phyloP scores from a whole-genome alignment of 257 asterid genomes.

The Solanum infundibuliforme region DNA sequence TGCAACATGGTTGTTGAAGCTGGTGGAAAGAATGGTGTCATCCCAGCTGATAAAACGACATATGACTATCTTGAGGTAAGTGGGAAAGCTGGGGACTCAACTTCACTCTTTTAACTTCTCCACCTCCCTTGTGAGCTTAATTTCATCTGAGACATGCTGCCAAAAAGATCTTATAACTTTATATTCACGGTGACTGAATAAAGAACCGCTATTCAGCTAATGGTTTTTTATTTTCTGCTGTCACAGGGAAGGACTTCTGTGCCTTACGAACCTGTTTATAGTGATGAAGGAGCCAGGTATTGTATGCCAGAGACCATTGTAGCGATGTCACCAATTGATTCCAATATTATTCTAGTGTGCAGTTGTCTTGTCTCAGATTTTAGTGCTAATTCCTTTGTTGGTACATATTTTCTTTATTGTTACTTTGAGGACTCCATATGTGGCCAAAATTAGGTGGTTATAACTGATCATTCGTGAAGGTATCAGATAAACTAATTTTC shows the following conservation, averaged over 20 bases:
- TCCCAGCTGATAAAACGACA: slow-evolving; percentile 91
- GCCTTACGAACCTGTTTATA: slow-evolving; percentile 79
- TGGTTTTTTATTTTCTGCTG: neutral
- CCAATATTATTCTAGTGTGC: neutral
- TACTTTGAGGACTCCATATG: neutral
- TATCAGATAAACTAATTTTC: neutral
- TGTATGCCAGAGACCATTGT: neutral
- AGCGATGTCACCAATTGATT: neutral
- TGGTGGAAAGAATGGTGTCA: slow-evolving; percentile 18
- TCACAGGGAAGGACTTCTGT: slow-evolving; percentile 76
- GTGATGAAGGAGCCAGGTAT: slow-evolving; percentile 94
- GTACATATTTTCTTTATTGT: neutral
- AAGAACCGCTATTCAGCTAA: neutral
- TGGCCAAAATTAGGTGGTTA: neutral
- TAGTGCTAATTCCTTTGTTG: neutral
- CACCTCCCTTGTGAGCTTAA: neutral
- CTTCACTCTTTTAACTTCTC: neutral
- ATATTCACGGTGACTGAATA: neutral
- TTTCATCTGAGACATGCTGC: neutral
- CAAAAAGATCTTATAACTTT: neutral
- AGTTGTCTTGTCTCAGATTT: neutral
- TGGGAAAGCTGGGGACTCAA: neutral
- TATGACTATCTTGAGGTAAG: slow-evolving; percentile 84
- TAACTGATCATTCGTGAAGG: neutral
- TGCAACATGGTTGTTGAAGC: slow-evolving; percentile 99